Conservation (phyloP, 495 filamentous ascomycete genomes). For the Pyronema domesticum region DNA sequence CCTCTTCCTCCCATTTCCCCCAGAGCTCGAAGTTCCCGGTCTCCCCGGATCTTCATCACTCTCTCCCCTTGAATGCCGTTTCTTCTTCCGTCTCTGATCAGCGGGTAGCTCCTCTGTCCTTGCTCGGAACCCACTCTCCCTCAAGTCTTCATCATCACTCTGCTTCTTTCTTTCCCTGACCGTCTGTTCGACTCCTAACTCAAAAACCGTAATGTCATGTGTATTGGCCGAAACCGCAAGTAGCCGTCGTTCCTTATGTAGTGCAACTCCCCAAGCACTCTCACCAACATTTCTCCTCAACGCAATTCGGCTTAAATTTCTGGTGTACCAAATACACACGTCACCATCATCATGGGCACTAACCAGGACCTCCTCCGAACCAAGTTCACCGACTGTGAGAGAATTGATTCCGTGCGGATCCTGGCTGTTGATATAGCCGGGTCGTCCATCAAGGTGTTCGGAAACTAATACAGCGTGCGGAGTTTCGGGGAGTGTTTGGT, state of each 20-base stretch:
- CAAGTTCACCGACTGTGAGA: constrained; percentile 61
- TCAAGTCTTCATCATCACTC: neutral
- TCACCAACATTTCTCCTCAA: constrained; percentile 40
- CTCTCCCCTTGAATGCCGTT: constrained; percentile 27
- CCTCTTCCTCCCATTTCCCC: neutral
- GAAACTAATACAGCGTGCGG: constrained; percentile 53
- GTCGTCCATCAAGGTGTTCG: constrained; percentile 30
- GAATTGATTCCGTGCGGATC: constrained; percentile 61
- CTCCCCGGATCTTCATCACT: constrained; percentile 7
- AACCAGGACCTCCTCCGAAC: constrained; percentile 60
- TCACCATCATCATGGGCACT: constrained; percentile 77
- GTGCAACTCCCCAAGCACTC: constrained; percentile 80
- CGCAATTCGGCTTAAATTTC: constrained; percentile 22
- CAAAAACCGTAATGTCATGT: constrained; percentile 21
- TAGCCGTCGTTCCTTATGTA: constrained; percentile 59
- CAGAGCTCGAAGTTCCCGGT: neutral
- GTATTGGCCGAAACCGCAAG: constrained; percentile 69
- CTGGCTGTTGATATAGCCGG: constrained; percentile 38
- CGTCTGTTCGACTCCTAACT: constrained; percentile 13
- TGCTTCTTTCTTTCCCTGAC: neutral
- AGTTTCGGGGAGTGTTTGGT: constrained; percentile 40
- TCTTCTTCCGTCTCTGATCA: constrained; percentile 22
- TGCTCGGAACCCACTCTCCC: neutral
- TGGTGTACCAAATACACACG: constrained; percentile 60
- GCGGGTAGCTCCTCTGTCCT: constrained; percentile 3